These are phyloP conservation scores for Peribolospora baueri DNA, from an alignment of 768 basidiomycete species.

Conservation along the genomic window DNA sequence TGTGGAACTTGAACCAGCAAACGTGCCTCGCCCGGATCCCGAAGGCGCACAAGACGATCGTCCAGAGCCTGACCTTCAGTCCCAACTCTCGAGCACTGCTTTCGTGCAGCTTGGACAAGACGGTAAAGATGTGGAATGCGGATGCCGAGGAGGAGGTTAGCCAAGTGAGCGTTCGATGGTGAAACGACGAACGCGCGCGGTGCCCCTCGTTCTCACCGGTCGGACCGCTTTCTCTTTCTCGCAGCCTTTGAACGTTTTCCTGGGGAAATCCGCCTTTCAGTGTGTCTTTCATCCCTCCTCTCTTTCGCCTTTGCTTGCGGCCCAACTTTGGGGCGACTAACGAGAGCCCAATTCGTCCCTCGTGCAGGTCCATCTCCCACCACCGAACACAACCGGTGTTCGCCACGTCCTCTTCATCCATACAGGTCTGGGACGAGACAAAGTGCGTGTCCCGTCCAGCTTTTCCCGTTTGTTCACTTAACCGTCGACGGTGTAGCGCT, in stretches of 20 bases:
- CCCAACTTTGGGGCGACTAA: conserved; percentile 5
- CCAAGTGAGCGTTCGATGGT: conserved; percentile 14
- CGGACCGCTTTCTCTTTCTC: not conserved
- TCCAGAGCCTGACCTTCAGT: conserved; percentile 56
- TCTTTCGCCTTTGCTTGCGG: not conserved
- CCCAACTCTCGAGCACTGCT: conserved; percentile 27
- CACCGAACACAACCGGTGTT: conserved; percentile 72
- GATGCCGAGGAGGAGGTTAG: conserved; percentile 14
- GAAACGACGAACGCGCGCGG: conserved; percentile 1
- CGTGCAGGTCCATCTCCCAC: conserved; percentile 64
- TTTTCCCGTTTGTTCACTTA: not conserved
- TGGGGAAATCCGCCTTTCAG: conserved; percentile 81
- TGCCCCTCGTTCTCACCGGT: not conserved
- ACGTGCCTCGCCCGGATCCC: conserved; percentile 29
- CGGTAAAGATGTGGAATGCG: conserved; percentile 55
- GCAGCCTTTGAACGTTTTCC: conserved; percentile 50
- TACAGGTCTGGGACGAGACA: conserved; percentile 96
- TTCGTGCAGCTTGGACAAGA: conserved; percentile 61
- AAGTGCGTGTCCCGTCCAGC: conserved; percentile 30
- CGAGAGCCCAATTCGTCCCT: not conserved
- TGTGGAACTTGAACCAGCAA: conserved; percentile 46
- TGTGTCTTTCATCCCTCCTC: conserved; percentile 19
- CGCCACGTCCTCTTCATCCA: conserved; percentile 73
- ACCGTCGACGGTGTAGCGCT: too few relatives aligned
- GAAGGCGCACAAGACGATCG: conserved; percentile 59